Evolutionary conservation across 202 grass and related monocot species (phyloP), one percentile per base, ranked within the genome.

Genomic region (Elaeis oleifera): DNA sequence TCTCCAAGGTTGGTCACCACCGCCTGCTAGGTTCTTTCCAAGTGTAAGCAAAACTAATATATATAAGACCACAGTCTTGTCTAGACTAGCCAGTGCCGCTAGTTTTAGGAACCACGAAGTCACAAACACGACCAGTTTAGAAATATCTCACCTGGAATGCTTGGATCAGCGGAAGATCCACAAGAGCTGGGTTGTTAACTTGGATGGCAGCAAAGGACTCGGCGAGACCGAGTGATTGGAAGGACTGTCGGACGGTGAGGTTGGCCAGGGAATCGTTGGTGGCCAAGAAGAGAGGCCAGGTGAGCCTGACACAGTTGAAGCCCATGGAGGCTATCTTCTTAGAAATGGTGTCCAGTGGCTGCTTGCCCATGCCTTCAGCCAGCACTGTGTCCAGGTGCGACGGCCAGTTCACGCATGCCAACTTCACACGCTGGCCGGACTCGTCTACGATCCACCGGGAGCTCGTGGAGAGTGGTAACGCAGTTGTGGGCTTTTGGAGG

Each of bases 281-380:
- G 50, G 78, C 76, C 78, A 96, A 64, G 81, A 88, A 90, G 65
- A 81, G 88, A 0, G 91, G 66, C 81, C 81, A 96, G 18, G 87
- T 96, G 63, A 96, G 57, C 61, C 87, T 32, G 18, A 96, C 91
- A 70, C 87, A 96, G 84, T 96, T 96, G 75, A 96, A 96, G 16
- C 91, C 87, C 87, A 81, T 83, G 62, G 76, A 48, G 18, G 39
- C 53, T 18, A 96, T 79, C 63, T 18, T 69, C 54, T 58, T 77
- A 7, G 87, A 67, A 32, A 96, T 88, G 52, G 56, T 32, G 59
- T 52, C 79, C 18, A 96, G 50, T 24, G 87, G 70, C 23, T 60
- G 91, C 67, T 96, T 88, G 4, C 81, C 64, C 24, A 96, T 72
- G 9, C 91, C 87, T 16, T 96, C 91, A 6, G 84, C 84, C 58